Evolutionary conservation across 202 grass and related monocot species (phyloP).

Genomic region (Dendrocalamus latiflorus): DNA sequence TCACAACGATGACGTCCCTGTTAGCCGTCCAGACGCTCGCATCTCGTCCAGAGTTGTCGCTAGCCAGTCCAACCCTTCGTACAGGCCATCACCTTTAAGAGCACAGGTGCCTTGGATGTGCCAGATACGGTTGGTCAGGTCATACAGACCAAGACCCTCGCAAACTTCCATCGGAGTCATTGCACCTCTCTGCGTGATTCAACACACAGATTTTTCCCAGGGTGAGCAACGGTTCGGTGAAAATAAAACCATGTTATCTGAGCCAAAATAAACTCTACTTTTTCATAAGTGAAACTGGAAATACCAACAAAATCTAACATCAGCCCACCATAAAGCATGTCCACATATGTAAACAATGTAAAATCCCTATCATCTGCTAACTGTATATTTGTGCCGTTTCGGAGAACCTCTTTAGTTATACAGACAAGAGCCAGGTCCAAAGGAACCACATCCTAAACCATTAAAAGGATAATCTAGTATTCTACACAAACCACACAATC

Average conservation of each 20-base stretch:
- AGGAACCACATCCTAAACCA: neutral
- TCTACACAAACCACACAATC: neutral
- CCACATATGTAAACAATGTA: conserved; percentile 2
- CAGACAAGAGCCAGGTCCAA: neutral
- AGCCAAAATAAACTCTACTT: neutral
- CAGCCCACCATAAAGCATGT: neutral
- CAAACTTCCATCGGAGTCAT: conserved; percentile 96
- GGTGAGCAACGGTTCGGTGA: neutral
- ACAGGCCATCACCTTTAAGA: conserved; percentile 82
- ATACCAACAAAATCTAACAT: neutral
- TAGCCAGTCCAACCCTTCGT: conserved; percentile 96
- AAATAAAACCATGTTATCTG: neutral
- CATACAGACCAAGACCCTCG: conserved; percentile 77
- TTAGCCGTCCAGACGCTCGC: conserved; percentile 63
- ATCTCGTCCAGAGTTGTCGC: conserved; percentile 67
- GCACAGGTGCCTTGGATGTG: conserved; percentile 96
- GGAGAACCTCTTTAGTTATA: neutral
- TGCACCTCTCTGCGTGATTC: conserved; percentile 67
- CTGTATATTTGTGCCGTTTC: neutral
- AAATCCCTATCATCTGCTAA: neutral
- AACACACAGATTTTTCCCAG: neutral
- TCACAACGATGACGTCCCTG: conserved; percentile 49
- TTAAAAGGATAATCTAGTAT: neutral
- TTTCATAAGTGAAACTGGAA: neutral
- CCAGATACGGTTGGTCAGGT: conserved; percentile 82